phyloP scores from a whole-genome alignment of 768 basidiomycete genomes.

The Heimioporus sp. region DNA sequence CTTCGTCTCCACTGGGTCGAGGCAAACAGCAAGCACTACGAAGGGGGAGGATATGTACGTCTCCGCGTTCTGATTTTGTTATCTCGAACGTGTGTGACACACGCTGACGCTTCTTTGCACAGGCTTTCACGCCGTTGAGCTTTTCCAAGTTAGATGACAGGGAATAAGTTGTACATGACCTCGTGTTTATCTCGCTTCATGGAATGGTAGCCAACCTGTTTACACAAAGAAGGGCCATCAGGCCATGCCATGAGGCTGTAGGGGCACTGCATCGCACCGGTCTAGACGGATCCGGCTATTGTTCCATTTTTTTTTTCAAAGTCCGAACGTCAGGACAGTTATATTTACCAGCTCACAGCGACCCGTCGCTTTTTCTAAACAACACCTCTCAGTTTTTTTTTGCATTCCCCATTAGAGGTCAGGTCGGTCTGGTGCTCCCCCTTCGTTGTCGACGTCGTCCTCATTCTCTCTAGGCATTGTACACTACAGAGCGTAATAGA shows the following conservation, averaged over 20 bases:
- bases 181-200: conserved; percentile 15
- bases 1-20: conserved; percentile 98
- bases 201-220: conserved; percentile 17
- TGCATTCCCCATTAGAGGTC: conserved; percentile 34
- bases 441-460: background rate
- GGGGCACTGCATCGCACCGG: background rate
- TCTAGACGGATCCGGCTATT: background rate
- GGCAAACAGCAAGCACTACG: conserved; percentile 94
- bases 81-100: conserved; percentile 22
- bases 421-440: background rate
- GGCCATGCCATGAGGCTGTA: conserved; percentile 11
- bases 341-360: conserved; percentile 11
- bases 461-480: conserved; percentile 33
- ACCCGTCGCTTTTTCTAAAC: conserved; percentile 15
- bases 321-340: conserved; percentile 23
- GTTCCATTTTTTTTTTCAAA: conserved; percentile 26
- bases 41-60: conserved; percentile 87
- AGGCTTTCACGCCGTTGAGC: conserved; percentile 50
- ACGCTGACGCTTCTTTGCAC: conserved; percentile 26
- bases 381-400: conserved; percentile 33
- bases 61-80: conserved; percentile 8
- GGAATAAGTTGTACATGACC: conserved; percentile 23
- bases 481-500: conserved; percentile 54
- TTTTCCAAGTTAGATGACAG: conserved; percentile 43
- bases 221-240: conserved; percentile 4